Base-by-base conservation (phyloP, 1,284 basidiomycete genomes). In the Abortiporus biennis region DNA sequence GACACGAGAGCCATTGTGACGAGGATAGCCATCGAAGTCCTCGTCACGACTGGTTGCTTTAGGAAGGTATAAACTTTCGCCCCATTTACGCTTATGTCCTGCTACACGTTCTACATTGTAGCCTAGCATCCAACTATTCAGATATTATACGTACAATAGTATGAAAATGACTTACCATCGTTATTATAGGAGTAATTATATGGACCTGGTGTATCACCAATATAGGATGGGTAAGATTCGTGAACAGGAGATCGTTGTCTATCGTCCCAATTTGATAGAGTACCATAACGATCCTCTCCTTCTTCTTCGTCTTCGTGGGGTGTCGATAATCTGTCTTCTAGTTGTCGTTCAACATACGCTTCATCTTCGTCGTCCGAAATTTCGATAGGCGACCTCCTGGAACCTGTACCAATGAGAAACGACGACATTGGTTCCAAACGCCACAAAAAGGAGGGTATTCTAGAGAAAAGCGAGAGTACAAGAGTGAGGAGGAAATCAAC, bases 291-390 rank as follows among this genome's bases (percentile, higher is more conserved):
- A 17, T 37, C 9, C 23, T 37, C 16, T 37, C 13, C 15, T 37
- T 37, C 36, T 37, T 37, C 16, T 9, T 20, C 19, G 22, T n/a
- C 9, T 29, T 39, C 23, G 38, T 22, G 25, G 4, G 47, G 43
- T 6, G 44, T 45, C 16, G 47, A 47, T 13, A 51, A 33, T 23
- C 47, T 35, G 34, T 47, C 50, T 30, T 47, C 50, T 1, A 61
- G 47, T 33, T 55, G 50, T 16, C 48, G 52, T 46, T 61, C 59
- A 12, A 59, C 56, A 36, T 42, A 47, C 2, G 57, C 56, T 12
- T 63, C 64, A 27, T 66, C 66, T 42, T 69, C 67, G 38, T 69
- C 67, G 50, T 69, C 66, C 0, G 67, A 67, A 6, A 71, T 61
- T 30, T 66, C 52, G 32, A 71, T 71, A 5, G 68, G 68, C 31